Conservation (phyloP, 345 rosid genomes). For the Anacardium occidentale region DNA sequence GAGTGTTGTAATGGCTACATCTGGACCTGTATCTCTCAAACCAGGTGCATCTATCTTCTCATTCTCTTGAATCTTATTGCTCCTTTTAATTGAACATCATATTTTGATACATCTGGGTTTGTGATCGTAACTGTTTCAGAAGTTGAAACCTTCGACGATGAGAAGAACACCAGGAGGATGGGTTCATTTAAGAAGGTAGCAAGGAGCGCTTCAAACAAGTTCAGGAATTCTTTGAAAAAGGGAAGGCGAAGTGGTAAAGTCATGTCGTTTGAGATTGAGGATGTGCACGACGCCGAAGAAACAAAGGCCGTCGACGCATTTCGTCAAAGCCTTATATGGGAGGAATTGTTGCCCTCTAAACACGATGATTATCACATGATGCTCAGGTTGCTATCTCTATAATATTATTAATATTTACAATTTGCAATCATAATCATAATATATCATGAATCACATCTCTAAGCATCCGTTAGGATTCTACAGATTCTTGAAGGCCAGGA, state of each 20-base stretch:
- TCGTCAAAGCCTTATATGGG: conserved; percentile 69
- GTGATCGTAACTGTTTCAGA: conserved; percentile 21
- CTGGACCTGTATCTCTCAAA: conserved; percentile 29
- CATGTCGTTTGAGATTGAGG: conserved; percentile 55
- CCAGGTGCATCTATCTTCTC: conserved; percentile 20
- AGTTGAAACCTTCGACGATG: conserved; percentile 42
- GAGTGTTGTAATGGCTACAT: conserved; percentile 38
- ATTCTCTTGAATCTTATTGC: no score
- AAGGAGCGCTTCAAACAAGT: conserved; percentile 65
- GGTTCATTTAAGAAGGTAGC: conserved; percentile 71
- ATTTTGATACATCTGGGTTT: not conserved
- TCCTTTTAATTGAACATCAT: no score
- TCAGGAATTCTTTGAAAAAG: conserved; percentile 68
- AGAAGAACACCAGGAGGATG: conserved; percentile 45
- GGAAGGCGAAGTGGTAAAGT: conserved; percentile 78
- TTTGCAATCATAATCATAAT: not conserved
- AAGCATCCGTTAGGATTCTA: conserved; percentile 5
- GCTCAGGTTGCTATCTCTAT: conserved; percentile 56
- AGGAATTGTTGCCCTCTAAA: conserved; percentile 70
- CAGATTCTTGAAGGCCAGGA: conserved; percentile 93
- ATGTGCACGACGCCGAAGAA: conserved; percentile 77
- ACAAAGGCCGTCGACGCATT: conserved; percentile 71
- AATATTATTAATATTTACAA: not conserved
- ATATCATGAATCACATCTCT: not conserved
- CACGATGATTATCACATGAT: conserved; percentile 91